These are phyloP conservation scores for Blastocystis sp. DNA, from an alignment of 352 stramenopile genomes.

Conservation along the genomic window DNA sequence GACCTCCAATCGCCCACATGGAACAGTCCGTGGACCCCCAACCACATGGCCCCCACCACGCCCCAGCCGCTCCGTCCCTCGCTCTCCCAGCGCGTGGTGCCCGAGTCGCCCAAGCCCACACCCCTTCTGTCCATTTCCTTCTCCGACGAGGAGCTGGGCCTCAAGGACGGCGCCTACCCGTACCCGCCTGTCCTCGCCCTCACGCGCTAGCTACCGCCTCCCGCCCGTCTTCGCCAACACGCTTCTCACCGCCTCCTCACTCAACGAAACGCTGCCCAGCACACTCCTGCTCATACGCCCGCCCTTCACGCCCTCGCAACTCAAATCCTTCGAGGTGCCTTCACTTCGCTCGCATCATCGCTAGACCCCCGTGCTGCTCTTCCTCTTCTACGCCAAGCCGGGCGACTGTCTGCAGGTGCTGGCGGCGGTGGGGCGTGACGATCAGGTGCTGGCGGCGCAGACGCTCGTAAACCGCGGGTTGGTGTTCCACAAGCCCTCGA, in stretches of 20 bases:
- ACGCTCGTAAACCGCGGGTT: slow-evolving; percentile 23
- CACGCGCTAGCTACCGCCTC: neutral
- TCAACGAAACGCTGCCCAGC: neutral
- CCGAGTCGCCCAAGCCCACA: too few relatives aligned
- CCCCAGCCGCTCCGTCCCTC: too few relatives aligned
- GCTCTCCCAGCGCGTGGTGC: too few relatives aligned
- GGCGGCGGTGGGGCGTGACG: neutral
- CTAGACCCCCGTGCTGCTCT: slow-evolving; percentile 26
- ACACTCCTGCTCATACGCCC: neutral
- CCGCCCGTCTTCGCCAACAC: neutral
- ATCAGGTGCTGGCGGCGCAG: slow-evolving; percentile 43
- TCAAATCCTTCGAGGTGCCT: slow-evolving; percentile 32
- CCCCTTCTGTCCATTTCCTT: too few relatives aligned
- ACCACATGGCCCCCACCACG: too few relatives aligned
- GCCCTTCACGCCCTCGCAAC: neutral
- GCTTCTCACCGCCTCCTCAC: neutral
- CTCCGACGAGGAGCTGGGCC: too few relatives aligned
- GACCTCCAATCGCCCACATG: too few relatives aligned
- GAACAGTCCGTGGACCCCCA: too few relatives aligned
- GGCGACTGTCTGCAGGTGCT: slow-evolving; percentile 34
- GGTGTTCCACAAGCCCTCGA: slow-evolving; percentile 32
- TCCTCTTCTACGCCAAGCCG: slow-evolving; percentile 37
- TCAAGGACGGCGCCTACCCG: neutral
- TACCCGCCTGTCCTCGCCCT: neutral
- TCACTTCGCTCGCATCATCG: neutral